Evolutionary conservation across 179 eudicot species (phyloP), one percentile per base, ranked within the genome.

Genomic region (Vitellaria paradoxa): DNA sequence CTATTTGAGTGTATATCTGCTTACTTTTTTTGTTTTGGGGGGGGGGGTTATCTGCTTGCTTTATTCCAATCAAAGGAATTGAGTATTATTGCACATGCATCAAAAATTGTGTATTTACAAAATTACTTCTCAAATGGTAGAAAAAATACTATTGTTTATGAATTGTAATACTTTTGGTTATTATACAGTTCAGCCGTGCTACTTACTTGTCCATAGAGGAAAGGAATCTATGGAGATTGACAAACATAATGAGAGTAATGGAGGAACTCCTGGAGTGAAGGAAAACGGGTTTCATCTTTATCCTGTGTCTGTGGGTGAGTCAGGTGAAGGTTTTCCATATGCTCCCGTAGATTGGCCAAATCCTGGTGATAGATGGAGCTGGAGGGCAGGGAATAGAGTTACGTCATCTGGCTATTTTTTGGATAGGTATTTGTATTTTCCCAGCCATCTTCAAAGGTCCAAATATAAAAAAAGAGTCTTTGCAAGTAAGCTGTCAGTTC

Each of bases 341-440:
- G 99, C 99, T 77, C 99, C 99, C 45, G 85, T 70, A 42, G 79
- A 95, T 82, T 90, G 88, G 88, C 99, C 99, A 23, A 81, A 75
- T 69, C 93, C 88, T n/a, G 99, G 98, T 68, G 98, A 96, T 85
- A 83, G 52, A n/a, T 96, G 99, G 99, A 74, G 85, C 24, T 91
- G 94, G 94, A 87, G 84, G 82, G 92, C 84, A 21, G 94, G 92
- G 55, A 89, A 57, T 76, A 80, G 94, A 81, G 53, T 85, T 9
- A 77, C 84, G 20, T 65, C 60, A 11, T 76, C 84, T 49, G 94
- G 94, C n/a, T 83, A 73, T 76, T 89, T 87, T 81, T 5, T 76
- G 81, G 94, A 91, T 77, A 86, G 94, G 86, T 91, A 89, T 72
- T 72, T 91, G 80, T 91, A 86, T 79, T 89, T 80, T 79, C 94